Evolutionary conservation across 2,329 filamentous ascomycete species (phyloP).

Genomic region (Cytospora paraplurivora): DNA sequence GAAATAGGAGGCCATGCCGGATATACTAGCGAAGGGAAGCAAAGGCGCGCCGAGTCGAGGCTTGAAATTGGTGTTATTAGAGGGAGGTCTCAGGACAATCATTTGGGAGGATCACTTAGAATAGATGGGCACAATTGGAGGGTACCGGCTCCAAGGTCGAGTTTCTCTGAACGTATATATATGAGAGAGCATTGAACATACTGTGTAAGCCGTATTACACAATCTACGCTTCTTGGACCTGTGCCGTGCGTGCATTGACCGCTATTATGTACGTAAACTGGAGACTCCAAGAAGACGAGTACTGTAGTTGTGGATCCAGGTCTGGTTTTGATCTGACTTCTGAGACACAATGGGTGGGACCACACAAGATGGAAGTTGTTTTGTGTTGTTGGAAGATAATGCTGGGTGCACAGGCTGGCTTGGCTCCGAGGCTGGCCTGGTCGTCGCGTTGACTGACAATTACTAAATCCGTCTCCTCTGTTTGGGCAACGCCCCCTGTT

Average conservation of each 20-base stretch:
- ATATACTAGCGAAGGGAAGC: not conserved
- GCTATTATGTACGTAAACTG: not conserved
- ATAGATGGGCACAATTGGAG: not conserved
- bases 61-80: no score
- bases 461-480: not conserved
- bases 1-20: not conserved
- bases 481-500: not conserved
- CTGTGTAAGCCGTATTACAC: not conserved
- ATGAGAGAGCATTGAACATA: not conserved
- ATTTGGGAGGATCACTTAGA: not conserved
- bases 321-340: not conserved
- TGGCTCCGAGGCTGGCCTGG: not conserved
- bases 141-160: no score
- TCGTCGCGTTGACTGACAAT: not conserved
- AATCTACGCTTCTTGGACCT: not conserved
- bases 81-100: not conserved
- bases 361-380: not conserved
- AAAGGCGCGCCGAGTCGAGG: not conserved
- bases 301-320: not conserved
- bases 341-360: not conserved
- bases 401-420: not conserved
- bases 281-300: not conserved
- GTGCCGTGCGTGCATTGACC: constrained; percentile 2
- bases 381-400: not conserved
- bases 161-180: not conserved